Conservation (phyloP, 345 rosid species). For the Citrus sp. region DNA sequence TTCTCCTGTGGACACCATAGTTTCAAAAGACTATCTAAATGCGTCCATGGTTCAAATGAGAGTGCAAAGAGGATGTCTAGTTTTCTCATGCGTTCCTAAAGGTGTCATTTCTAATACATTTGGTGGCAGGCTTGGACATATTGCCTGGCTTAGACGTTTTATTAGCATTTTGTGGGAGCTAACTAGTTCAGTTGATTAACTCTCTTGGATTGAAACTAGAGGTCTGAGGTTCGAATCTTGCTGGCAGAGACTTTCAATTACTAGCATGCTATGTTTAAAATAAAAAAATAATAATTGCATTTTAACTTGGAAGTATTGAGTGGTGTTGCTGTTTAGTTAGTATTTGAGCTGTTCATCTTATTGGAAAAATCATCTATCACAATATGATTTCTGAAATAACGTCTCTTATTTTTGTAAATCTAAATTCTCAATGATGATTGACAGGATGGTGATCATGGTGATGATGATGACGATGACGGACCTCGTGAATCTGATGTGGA, state of each 20-base stretch:
- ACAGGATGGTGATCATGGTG: slow-evolving; percentile 71
- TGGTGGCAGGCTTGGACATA: background rate
- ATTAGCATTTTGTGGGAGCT: background rate
- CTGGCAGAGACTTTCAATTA: too few species aligned
- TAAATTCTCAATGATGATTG: slow-evolving; percentile 1
- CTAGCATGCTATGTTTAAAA: too few species aligned
- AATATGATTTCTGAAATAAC: background rate
- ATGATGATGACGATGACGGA: slow-evolving; percentile 73
- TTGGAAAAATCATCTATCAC: background rate
- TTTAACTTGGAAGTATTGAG: background rate
- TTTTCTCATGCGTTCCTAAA: background rate
- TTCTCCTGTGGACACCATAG: too few species aligned
- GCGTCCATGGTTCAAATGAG: too few species aligned
- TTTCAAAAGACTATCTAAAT: too few species aligned
- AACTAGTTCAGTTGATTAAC: too few species aligned
- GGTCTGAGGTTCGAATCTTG: too few species aligned
- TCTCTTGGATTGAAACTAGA: too few species aligned
- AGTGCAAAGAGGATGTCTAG: background rate
- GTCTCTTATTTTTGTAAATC: background rate
- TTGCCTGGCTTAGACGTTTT: background rate
- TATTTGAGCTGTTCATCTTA: background rate
- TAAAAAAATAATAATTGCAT: too few species aligned
- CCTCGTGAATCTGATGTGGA: slow-evolving; percentile 66
- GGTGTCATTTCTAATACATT: background rate
- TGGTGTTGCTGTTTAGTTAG: background rate